phyloP scores from a whole-genome alignment of 2,329 filamentous ascomycete genomes.

The Trichoderma semiorbis region DNA sequence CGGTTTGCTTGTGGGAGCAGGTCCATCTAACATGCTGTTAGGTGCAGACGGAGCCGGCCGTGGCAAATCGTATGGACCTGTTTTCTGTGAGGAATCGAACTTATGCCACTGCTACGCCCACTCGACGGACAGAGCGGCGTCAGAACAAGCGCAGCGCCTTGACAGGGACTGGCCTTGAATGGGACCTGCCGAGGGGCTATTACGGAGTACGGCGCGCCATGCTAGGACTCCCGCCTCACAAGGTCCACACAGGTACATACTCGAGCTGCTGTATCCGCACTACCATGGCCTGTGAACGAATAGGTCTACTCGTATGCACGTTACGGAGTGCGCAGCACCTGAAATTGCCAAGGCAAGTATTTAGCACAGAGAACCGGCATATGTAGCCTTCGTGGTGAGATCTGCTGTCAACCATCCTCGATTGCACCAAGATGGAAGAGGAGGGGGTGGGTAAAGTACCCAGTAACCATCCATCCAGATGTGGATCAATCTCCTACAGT shows the following conservation, averaged over 20 bases:
- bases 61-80: conserved; percentile 1
- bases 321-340: not conserved
- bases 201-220: conserved; percentile 18
- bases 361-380: not conserved
- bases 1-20: not conserved
- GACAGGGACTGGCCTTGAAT: conserved; percentile 9
- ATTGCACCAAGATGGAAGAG: not conserved
- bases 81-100: not conserved
- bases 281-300: not conserved
- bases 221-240: conserved; percentile 23
- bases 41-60: not conserved
- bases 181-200: conserved; percentile 24
- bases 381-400: conserved; percentile 12
- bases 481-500: not conserved
- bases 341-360: not conserved
- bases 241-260: conserved; percentile 20
- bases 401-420: conserved; percentile 15
- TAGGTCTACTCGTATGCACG: not conserved
- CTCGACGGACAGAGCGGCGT: conserved; percentile 3
- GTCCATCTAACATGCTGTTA: not conserved
- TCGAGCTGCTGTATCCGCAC: not conserved
- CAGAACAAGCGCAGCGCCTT: conserved; percentile 10
- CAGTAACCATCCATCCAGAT: not conserved
- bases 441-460: not conserved
- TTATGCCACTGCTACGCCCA: not conserved